Evolutionary conservation across 345 rosid genomes (phyloP), one percentile per base, ranked within the genome.

Genomic region (Raphanus sativus): DNA sequence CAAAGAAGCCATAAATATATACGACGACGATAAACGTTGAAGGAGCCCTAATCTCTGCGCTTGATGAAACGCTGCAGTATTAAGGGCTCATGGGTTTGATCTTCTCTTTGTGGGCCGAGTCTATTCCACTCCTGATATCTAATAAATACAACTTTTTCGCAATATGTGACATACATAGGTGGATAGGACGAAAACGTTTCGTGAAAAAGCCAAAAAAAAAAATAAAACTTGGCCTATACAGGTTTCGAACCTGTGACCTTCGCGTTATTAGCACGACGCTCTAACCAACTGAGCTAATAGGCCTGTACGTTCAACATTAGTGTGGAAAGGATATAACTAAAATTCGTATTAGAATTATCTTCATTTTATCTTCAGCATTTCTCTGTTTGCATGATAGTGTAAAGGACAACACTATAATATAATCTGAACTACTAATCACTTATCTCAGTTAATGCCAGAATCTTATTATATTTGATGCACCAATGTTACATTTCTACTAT

Each of bases 201-300:
- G 50, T 42, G 48, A 40, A 42, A 42, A 42, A 13, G 15, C 15
- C 15, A 42, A 42, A 40, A 4, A 12, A 4, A 0, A 28, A 0
- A 16, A n/a, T n/a, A n/a, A 7, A 1, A n/a, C 0, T 0, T 32
- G 45, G 79, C 74, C 79, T 26, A 75, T 75, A 67, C 74, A 75
- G 79, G 79, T 45, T 30, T 75, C 69, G 74, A 75, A 75, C 67
- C 85, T 84, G 84, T 87, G 87, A 89, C 94, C 91, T 89, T 88
- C 86, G 93, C 96, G 96, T 91, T 86, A 89, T 89, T 92, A 88
- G 90, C 92, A 90, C 89, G 91, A 89, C 94, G 91, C 90, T 90
- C 88, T 58, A 75, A 67, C 78, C 73, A 75, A 59, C 80, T 62
- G 80, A 76, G 74, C 80, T 69, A 76, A 76, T 76, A 17, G 69